Base-by-base conservation (phyloP, 495 filamentous ascomycete species). In the Talaromyces adpressus region DNA sequence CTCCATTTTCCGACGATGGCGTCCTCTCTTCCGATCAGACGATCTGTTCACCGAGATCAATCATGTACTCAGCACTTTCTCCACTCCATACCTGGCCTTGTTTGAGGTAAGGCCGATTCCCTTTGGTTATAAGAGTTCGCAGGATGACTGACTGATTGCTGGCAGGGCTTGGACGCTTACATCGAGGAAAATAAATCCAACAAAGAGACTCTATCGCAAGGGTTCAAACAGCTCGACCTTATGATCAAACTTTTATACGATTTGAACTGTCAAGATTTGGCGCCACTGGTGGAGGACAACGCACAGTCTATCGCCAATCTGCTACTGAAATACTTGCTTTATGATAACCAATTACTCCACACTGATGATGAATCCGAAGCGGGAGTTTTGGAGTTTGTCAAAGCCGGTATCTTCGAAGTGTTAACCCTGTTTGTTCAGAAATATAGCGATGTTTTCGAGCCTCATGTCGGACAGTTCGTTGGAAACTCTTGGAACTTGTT, bases 1-100 rank as follows among this genome's bases (percentile, higher is more conserved):
- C 76, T 96, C 93, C 5, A 97, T 99, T 68, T 99, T 98, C 81
- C 91, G 89, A 75, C 82, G 94, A 64, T 99, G 95, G 95, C 84
- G 92, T 61, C 95, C 94, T 22, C 80, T 98, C 11, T 97, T 93
- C 76, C 84, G 89, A 47, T 96, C 92, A 51, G 92, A 98, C 72
- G 89, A 85, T 8, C 84, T 99, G 9, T 98, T 91, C 75, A 88
- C 82, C 6, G 95, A 99, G 72, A 92, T 99, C 71, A 91, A 94
- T 72, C 95, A 98, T 73, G 95, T 99, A 47, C 83, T 98, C 29
- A 75, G 75, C 52, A 90, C 84, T 66, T 98, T 99, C 69, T 87
- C 89, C 32, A 77, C 76, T 3, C 90, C 95, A 0, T 96, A 94
- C 74, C 80, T 98, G 41, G 78, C 82, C 34, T 82, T 98, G 59